Evolutionary conservation across 345 rosid species (phyloP), one percentile per base, ranked within the genome.

Genomic region (Gossypium bickii): DNA sequence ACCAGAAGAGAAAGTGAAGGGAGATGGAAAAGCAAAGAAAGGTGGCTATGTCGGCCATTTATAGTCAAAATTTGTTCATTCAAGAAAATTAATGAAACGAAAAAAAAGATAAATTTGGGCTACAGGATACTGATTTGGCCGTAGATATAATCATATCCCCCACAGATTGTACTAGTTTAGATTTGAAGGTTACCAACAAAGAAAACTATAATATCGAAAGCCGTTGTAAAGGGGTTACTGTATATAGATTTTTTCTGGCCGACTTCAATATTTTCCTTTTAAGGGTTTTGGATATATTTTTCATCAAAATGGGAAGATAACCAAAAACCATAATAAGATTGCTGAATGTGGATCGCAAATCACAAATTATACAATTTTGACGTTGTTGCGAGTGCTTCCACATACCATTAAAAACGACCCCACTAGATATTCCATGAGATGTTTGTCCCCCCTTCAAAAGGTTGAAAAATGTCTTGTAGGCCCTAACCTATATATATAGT

Each of bases 21-120:
- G 29, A 22, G 29, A 18, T 60, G 47, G 34, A 59, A 71, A 56
- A 29, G 61, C 55, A 64, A 70, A 66, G 34, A 12, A 72, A 18
- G 67, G 75, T 53, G 78, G 77, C 56, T 34, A 41, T 78, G 82
- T 80, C 83, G 83, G 83, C 83, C 79, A 78, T 74, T 67, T 70
- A 22, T 25, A 48, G 68, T 60, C 76, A 60, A 73, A 60, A 18
- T 74, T 34, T 38, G 5, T 67, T 45, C 66, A 29, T 15, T 49
- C 61, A 56, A 74, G 1, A 1, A 2, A 48, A 20, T 56, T 18
- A 2, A 4, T 18, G 7, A 56, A 2, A 2, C 2, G 7, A 8
- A 8, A 56, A 29, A 18, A 65, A 43, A 43, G 15, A 18, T 41
- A 44, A 12, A 12, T 24, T 67, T 68, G 57, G 58, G 72, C 57